A percentile compares a stretch with the other conserved stretches of the same genome.
These are phyloP conservation scores for Glycyrrhiza uralensis DNA, from an alignment of 306 rosid genomes.

Conservation along the genomic window DNA sequence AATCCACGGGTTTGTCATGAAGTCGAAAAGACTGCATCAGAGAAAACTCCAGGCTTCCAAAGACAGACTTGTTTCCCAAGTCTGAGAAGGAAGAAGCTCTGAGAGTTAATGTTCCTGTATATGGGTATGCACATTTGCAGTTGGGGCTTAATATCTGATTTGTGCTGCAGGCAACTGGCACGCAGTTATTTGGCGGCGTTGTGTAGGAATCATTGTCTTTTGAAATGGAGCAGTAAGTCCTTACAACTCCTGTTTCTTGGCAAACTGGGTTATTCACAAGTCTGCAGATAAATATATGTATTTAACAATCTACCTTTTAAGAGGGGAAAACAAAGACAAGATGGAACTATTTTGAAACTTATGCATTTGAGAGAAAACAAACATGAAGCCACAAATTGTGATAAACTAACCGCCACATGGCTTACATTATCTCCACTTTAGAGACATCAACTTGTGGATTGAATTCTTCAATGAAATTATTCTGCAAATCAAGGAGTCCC, in stretches of 20 bases:
- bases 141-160: slow-evolving; percentile 52
- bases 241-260: neutral
- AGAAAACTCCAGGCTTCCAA: slow-evolving; percentile 15
- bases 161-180: slow-evolving; percentile 29
- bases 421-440: slow-evolving; percentile 35
- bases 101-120: slow-evolving; percentile 49
- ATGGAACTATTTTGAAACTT: slow-evolving; percentile 3
- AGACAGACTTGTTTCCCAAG: slow-evolving; percentile 31
- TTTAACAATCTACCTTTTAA: neutral
- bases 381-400: slow-evolving; percentile 1
- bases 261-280: slow-evolving; percentile 57
- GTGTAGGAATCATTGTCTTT: slow-evolving; percentile 19
- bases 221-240: slow-evolving; percentile 39
- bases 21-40: slow-evolving; percentile 19
- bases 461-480: slow-evolving; percentile 10
- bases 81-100: slow-evolving; percentile 59
- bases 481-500: slow-evolving; percentile 34
- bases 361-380: no score
- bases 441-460: slow-evolving; percentile 8
- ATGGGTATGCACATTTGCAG: slow-evolving; percentile 71
- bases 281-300: slow-evolving; percentile 37
- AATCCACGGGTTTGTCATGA: slow-evolving; percentile 36
- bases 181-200: slow-evolving; percentile 38
- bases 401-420: neutral
- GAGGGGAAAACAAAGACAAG: neutral